These are phyloP conservation scores for Cronartium ribicola DNA, from an alignment of 1,284 basidiomycete genomes.

Conservation along the genomic window DNA sequence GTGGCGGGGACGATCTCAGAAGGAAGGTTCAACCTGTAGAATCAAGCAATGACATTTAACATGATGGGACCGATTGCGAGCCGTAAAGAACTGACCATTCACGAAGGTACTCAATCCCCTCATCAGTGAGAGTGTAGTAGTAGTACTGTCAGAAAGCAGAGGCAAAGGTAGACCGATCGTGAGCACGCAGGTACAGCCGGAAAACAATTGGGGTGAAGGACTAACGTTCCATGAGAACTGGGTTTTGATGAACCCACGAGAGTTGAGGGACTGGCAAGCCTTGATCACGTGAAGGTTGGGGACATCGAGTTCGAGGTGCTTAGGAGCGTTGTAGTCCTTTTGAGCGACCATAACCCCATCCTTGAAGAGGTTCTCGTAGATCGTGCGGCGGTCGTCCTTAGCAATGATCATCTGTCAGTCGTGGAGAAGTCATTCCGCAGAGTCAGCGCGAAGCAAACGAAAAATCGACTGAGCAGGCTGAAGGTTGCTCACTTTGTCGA, in stretches of 20 bases:
- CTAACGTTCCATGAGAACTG: conserved; percentile 59
- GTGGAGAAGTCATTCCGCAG: neutral
- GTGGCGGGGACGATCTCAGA: conserved; percentile 78
- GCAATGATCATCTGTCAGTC: conserved; percentile 48
- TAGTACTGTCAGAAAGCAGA: neutral
- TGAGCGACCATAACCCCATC: conserved; percentile 98
- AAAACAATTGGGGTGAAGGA: conserved; percentile 52
- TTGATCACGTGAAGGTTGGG: conserved; percentile 99
- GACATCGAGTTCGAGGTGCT: conserved; percentile 95
- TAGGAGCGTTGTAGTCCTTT: conserved; percentile 96
- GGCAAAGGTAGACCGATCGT: conserved; percentile 63
- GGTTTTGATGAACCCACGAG: conserved; percentile 92
- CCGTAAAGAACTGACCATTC: conserved; percentile 79
- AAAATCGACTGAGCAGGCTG: conserved; percentile 2
- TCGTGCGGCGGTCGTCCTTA: conserved; percentile 49
- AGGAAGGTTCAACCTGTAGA: conserved; percentile 4
- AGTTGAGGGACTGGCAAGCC: conserved; percentile 95
- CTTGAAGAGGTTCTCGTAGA: conserved; percentile 93
- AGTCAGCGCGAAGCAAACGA: conserved; percentile 38
- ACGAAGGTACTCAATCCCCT: conserved; percentile 90
- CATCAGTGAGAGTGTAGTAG: conserved; percentile 84
- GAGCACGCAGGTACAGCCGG: conserved; percentile 39
- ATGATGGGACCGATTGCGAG: conserved; percentile 54
- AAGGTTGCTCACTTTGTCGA: neutral
- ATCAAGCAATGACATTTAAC: neutral